Evolutionary conservation across 441 rosid genomes (phyloP), one percentile per base, ranked within the genome.

Genomic region (Dalechampia spathulata): DNA sequence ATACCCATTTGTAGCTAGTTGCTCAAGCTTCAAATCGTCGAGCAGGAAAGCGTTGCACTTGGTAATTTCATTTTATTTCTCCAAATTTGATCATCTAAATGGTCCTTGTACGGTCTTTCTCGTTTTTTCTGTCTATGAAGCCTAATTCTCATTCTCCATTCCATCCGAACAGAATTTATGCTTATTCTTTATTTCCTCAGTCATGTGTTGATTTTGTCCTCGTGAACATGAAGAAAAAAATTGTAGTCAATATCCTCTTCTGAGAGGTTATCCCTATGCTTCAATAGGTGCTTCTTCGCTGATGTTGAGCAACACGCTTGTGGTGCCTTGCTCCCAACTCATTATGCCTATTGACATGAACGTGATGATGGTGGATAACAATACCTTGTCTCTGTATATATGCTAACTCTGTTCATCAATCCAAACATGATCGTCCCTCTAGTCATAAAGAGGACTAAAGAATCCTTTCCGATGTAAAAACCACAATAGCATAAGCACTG

Each of bases 381-480:
- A 45, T 57, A 21, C 52, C 25, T 42, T 60, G 74, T 39, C 77
- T 22, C 15, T 36, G 43, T 63, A 49, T 49, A 61, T 59, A 49
- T 34, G 38, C 40, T n/a, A n/a, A n/a, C 55, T 60, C 22, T 56
- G 62, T 42, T 70, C 57, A 39, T 72, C 72, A 28, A 60, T 49
- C 47, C 51, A 63, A 62, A 76, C 73, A 66, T 76, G 80, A 61
- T 90, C 92, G 56, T 87, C 93, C 78, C 85, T 85, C 93, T 93
- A 87, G 63, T 87, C 89, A 70, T 79, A 81, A 57, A 85, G 64
- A 62, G 86, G 86, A 70, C 90, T 93, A 38, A 90, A 87, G 49
- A 83, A 66, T 61, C 97, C 96, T 61, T 93, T 87, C 55, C 83
- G 95, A 71, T 87, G 96, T 63, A 93, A 76, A 60, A 93, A 86